These are phyloP conservation scores for Setomelanomma holmii DNA, from an alignment of 2,329 filamentous ascomycete species.

Conservation along the genomic window DNA sequence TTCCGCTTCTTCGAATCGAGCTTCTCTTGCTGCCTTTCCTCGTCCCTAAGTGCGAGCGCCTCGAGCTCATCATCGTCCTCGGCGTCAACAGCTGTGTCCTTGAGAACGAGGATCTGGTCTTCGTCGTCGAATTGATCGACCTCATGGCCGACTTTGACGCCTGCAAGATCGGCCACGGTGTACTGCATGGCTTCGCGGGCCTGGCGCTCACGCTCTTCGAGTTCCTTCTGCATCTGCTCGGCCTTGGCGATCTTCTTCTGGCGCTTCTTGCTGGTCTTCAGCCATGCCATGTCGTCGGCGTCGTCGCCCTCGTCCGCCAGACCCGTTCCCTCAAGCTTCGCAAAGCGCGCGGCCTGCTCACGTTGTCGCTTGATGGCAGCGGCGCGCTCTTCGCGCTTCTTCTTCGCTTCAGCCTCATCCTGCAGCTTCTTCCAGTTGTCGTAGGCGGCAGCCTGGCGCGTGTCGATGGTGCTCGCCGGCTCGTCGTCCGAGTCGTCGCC, in stretches of 20 bases:
- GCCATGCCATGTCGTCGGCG: conserved; percentile 83
- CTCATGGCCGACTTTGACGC: conserved; percentile 91
- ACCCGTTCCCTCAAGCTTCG: conserved; percentile 80
- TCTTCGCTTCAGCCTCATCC: conserved; percentile 75
- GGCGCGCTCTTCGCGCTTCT: conserved; percentile 78
- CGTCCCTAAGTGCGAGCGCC: conserved; percentile 74
- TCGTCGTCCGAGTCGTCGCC: conserved; percentile 69
- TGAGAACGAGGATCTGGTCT: conserved; percentile 92
- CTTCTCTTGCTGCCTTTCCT: conserved; percentile 75
- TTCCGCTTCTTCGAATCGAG: conserved; percentile 90
- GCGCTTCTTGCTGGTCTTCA: conserved; percentile 88
- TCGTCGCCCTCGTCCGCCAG: conserved; percentile 77
- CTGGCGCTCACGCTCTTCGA: conserved; percentile 73
- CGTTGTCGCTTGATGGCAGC: conserved; percentile 86
- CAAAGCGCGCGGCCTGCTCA: conserved; percentile 78
- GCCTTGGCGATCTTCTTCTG: conserved; percentile 86
- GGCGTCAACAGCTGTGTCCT: conserved; percentile 82
- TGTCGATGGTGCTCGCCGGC: conserved; percentile 81
- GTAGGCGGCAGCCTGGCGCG: conserved; percentile 73
- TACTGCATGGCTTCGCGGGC: conserved; percentile 71
- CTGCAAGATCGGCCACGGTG: conserved; percentile 83
- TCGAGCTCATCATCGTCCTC: conserved; percentile 92
- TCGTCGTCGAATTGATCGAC: conserved; percentile 79
- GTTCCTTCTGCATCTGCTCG: conserved; percentile 74
- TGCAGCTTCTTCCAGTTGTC: conserved; percentile 76